A percentile compares a stretch with the other conserved stretches of the same genome.
Evolutionary conservation across 768 basidiomycete genomes (phyloP).

Genomic region (Termitomyces sp.): DNA sequence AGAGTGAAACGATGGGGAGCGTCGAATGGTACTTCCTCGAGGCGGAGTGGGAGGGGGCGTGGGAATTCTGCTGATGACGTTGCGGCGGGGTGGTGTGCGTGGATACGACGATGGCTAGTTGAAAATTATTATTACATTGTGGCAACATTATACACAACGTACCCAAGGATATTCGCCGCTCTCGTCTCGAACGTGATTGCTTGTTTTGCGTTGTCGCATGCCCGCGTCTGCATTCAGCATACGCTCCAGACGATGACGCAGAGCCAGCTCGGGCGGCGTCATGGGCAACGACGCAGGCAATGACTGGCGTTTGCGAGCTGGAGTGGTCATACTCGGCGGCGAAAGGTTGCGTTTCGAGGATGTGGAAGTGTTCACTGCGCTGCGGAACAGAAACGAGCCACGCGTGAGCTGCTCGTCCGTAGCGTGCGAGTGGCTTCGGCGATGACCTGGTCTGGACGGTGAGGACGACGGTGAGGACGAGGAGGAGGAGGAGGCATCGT

Average conservation of each 20-base stretch:
- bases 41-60: not conserved
- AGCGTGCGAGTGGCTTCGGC: slow-evolving; percentile 26
- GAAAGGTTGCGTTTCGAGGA: too few species aligned
- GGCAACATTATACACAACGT: too few species aligned
- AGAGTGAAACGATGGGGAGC: not conserved
- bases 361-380: slow-evolving; percentile 20
- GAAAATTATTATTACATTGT: too few species aligned
- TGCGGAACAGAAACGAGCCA: slow-evolving; percentile 26
- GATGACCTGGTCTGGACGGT: not conserved
- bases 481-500: too few species aligned
- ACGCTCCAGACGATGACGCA: slow-evolving; percentile 46
- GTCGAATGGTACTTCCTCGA: not conserved
- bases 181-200: slow-evolving; percentile 25
- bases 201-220: slow-evolving; percentile 5
- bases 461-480: not conserved
- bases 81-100: too few species aligned
- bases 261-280: slow-evolving; percentile 49
- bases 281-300: slow-evolving; percentile 15
- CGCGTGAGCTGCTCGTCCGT: slow-evolving; percentile 17
- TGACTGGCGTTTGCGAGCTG: slow-evolving; percentile 7
- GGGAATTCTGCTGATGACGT: not conserved
- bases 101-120: too few species aligned
- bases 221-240: slow-evolving; percentile 25
- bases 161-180: slow-evolving; percentile 20
- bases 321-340: not conserved